Evolutionary conservation across 305 asterid genomes (phyloP), one percentile per base, ranked within the genome.

Genomic region (Caryopteris hybrid): DNA sequence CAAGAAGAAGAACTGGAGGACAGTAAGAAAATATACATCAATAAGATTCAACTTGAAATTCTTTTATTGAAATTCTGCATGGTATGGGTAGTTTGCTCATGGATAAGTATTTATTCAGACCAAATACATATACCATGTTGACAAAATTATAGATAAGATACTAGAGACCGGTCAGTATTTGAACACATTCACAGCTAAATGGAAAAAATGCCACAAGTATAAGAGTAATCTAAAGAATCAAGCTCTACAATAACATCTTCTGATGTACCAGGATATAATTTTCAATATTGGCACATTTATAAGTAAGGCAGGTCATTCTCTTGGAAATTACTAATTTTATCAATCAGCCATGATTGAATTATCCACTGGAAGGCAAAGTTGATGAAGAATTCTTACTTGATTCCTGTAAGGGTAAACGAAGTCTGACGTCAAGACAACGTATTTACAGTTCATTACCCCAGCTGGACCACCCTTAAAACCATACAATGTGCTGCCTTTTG

Each of bases 401-500:
- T 94, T 94, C 70, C 99, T 85, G 84, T 91, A 91, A 42, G 99
- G 97, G 76, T 94, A 89, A 76, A 94, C 83, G 69, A 59, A 86
- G 65, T 94, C 96, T 3, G 98, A 36, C 66, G 90, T 85, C 88
- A 94, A 75, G 36, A 84, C 80, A 17, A 78, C 82, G 69, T 89
- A 89, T 74, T 94, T 94, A 78, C 92, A 73, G 85, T 91, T 94
- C 99, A 89, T 94, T 68, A 94, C 79, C 64, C 99, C 99, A 59
- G 99, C 97, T 25, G 99, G 99, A 43, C 98, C 98, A 50, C 99
- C 98, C 72, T 88, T 84, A 79, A 94, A 94, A 54, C 99, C 99
- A 81, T 91, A 94, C 78, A 94, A 12, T 39, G 87, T 91, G 84
- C 98, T 94, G 52, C 99, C 99, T 77, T 85, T 85, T 90, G 96